Evolutionary conservation across 768 basidiomycete genomes (phyloP).

Genomic region (Cyclocybe cylindracea): DNA sequence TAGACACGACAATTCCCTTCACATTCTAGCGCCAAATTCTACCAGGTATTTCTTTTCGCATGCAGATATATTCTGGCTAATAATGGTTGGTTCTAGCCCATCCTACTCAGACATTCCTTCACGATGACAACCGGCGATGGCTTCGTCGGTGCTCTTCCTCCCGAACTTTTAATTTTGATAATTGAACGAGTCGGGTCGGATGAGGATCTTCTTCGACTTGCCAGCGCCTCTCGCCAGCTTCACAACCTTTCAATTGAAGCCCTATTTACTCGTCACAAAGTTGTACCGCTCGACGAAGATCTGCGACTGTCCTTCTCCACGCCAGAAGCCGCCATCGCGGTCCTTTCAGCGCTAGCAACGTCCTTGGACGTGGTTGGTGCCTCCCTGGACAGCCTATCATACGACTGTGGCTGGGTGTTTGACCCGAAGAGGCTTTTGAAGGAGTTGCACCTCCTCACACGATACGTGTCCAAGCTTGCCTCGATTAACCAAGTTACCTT

Average conservation of each 20-base stretch:
- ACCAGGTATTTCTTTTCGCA: too few species aligned
- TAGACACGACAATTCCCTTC: too few species aligned
- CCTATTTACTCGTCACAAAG: conserved; percentile 7
- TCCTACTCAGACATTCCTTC: too few species aligned
- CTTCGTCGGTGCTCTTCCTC: neutral
- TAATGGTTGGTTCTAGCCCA: too few species aligned
- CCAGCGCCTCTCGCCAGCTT: conserved; percentile 9
- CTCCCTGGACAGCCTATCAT: conserved; percentile 13
- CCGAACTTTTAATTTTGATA: conserved; percentile 7
- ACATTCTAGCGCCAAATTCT: too few species aligned
- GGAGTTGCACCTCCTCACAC: conserved; percentile 12
- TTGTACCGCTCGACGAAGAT: conserved; percentile 9
- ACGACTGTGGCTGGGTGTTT: conserved; percentile 15
- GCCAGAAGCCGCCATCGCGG: conserved; percentile 1
- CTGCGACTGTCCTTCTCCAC: neutral
- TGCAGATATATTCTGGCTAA: too few species aligned
- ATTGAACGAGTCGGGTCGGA: conserved; percentile 8
- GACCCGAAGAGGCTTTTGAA: conserved; percentile 2
- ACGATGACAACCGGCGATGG: neutral
- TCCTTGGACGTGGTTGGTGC: conserved; percentile 9
- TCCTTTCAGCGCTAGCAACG: conserved; percentile 12
- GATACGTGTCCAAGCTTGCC: conserved; percentile 12
- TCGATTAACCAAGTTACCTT: conserved; percentile 9
- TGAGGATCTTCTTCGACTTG: conserved; percentile 12
- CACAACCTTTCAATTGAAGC: conserved; percentile 7